These are phyloP conservation scores for Heimioporus retisporus DNA, from an alignment of 1,284 basidiomycete genomes.

Conservation along the genomic window DNA sequence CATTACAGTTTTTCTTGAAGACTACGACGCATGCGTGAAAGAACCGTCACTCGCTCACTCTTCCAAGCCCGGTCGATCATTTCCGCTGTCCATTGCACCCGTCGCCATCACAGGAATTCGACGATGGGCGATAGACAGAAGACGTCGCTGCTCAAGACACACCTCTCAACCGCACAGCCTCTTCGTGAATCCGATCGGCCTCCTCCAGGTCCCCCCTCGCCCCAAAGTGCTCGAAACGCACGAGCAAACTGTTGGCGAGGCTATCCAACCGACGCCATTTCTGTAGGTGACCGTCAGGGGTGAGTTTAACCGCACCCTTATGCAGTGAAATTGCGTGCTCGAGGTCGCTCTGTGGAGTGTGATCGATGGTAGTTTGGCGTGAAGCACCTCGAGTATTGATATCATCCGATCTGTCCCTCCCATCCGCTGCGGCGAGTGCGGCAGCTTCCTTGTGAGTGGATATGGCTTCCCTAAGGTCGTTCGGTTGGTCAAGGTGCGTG, in stretches of 20 bases:
- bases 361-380: neutral
- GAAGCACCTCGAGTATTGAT: neutral
- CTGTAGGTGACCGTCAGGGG: neutral
- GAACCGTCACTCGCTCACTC: too few species aligned
- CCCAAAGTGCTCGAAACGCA: neutral
- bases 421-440: neutral
- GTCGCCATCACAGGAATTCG: too few species aligned
- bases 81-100: too few species aligned
- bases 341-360: neutral
- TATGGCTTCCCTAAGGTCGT: neutral
- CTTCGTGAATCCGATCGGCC: neutral
- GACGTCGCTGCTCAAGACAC: too few species aligned
- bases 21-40: too few species aligned
- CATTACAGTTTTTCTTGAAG: too few species aligned
- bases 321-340: neutral
- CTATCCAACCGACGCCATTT: neutral
- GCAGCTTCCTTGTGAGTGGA: neutral
- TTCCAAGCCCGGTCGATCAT: too few species aligned
- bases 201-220: neutral
- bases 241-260: neutral
- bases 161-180: neutral
- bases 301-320: neutral
- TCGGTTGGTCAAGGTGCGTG: neutral
- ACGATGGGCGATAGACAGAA: too few species aligned
- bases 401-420: neutral